Evolutionary conservation across 2,329 filamentous ascomycete genomes (phyloP).

Genomic region (Septoria linicola): DNA sequence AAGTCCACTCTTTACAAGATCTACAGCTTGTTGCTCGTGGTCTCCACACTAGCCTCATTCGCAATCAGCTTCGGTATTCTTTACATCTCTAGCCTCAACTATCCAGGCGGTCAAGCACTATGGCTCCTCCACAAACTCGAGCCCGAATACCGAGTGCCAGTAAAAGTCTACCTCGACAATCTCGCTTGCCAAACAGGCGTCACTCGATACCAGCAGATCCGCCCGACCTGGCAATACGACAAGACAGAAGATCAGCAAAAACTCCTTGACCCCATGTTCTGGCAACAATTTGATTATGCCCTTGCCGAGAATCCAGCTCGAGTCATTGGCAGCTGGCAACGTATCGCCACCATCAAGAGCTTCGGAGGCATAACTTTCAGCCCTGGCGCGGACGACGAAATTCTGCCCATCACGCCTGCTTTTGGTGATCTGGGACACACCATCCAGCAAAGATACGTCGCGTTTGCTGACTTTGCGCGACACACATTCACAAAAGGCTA

Average conservation of each 20-base stretch:
- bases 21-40: slow-evolving; percentile 55
- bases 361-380: slow-evolving; percentile 53
- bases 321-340: slow-evolving; percentile 54
- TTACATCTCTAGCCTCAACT: slow-evolving; percentile 81
- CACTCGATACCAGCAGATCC: slow-evolving; percentile 57
- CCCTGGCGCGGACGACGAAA: slow-evolving; percentile 37
- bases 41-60: slow-evolving; percentile 62
- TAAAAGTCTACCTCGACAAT: slow-evolving; percentile 57
- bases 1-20: slow-evolving; percentile 61
- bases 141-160: slow-evolving; percentile 16
- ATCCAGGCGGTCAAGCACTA: slow-evolving; percentile 84
- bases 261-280: slow-evolving; percentile 54
- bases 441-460: slow-evolving; percentile 23
- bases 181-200: slow-evolving; percentile 64
- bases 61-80: slow-evolving; percentile 66
- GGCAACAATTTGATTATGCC: slow-evolving; percentile 59
- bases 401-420: slow-evolving; percentile 24
- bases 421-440: slow-evolving; percentile 14
- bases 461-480: slow-evolving; percentile 18
- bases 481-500: slow-evolving; percentile 48
- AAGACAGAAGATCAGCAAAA: slow-evolving; percentile 54
- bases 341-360: slow-evolving; percentile 50
- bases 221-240: slow-evolving; percentile 55
- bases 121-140: slow-evolving; percentile 40
- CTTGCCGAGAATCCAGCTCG: slow-evolving; percentile 53